Base-by-base conservation (phyloP, 2,329 filamentous ascomycete genomes). In the Claviceps sp. region DNA sequence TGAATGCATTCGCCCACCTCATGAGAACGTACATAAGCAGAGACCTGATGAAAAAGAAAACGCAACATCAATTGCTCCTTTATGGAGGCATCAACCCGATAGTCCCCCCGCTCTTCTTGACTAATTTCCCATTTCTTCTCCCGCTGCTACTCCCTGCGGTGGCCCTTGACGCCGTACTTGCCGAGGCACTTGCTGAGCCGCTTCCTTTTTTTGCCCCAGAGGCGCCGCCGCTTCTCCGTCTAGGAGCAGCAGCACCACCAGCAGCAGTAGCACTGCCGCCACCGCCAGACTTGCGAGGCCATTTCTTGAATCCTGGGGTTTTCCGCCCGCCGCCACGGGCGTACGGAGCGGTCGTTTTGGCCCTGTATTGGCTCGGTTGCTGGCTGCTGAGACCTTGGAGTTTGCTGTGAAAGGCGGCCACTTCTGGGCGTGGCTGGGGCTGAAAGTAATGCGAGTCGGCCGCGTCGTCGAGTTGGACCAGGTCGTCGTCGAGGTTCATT, bases 361-460 rank as follows among this genome's bases (percentile, higher is more conserved):
- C 34, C 48, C 58, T 65, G 29, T 56, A 54, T 44, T 61, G 60
- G 47, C 57, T 59, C 16, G 38, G 36, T 58, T 50, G 52, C 40
- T 63, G 63, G 50, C 55, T 62, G 45, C 56, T 59, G 26, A 64
- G 58, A 13, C 54, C 60, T 47, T 66, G 58, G 14, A 67, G 61
- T 50, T 57, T 61, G 45, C 57, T 59, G 52, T 69, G 62, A 46
- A 64, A 68, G 22, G 66, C 66, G 51, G 66, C 58, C 0, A 68
- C 66, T 14, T 67, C 61, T 11, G 64, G 56, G 8, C 56, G 50
- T 5, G 62, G 47, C 40, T 52, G 55, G 23, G 55, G 47, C 38
- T 60, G 58, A 54, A 79, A 79, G 61, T 75, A 79, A 50, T 69
- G 71, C 2, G 76, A 79, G 29, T 68, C 60, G 50, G 70, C 67